Conservation (phyloP, 2,329 filamentous ascomycete species). For the Colletotrichum tamarilloi region DNA sequence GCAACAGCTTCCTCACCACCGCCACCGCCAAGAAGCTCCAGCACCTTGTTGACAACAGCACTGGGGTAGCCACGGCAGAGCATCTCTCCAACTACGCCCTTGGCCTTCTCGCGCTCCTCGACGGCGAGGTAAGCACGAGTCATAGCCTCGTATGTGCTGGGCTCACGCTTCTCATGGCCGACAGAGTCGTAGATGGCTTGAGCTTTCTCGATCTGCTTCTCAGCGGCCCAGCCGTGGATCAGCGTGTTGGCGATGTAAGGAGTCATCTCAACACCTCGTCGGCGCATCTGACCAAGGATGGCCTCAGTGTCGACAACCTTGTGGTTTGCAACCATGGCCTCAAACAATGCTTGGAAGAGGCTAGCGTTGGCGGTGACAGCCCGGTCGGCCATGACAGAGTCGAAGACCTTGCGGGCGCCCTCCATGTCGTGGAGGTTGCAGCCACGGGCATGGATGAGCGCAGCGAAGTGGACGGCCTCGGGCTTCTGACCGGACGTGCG, state of each 20-base stretch:
- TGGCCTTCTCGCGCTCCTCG: constrained; percentile 81
- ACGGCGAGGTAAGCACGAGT: constrained; percentile 89
- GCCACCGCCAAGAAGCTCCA: constrained; percentile 82
- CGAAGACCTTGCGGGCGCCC: constrained; percentile 84
- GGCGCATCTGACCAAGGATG: constrained; percentile 80
- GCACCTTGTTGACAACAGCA: constrained; percentile 92
- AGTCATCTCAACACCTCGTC: constrained; percentile 82
- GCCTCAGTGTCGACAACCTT: constrained; percentile 80
- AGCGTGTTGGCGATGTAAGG: constrained; percentile 98
- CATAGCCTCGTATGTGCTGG: constrained; percentile 99
- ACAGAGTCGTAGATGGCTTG: constrained; percentile 84
- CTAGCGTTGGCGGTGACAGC: constrained; percentile 81
- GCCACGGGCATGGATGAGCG: constrained; percentile 93
- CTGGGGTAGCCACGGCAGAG: constrained; percentile 88
- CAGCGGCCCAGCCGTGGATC: constrained; percentile 94
- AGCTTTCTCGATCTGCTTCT: constrained; percentile 83
- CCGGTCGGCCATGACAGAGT: constrained; percentile 77
- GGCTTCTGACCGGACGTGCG: constrained; percentile 78
- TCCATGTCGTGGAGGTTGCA: constrained; percentile 93
- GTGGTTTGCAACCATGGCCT: constrained; percentile 96
- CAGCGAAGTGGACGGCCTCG: constrained; percentile 95
- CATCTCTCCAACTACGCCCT: constrained; percentile 88
- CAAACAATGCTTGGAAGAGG: constrained; percentile 96
- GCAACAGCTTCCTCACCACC: constrained; percentile 52
- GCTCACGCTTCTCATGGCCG: constrained; percentile 83